Conservation (phyloP, 225 moss, liverwort and hornwort genomes). For the Climacium dendroides region DNA sequence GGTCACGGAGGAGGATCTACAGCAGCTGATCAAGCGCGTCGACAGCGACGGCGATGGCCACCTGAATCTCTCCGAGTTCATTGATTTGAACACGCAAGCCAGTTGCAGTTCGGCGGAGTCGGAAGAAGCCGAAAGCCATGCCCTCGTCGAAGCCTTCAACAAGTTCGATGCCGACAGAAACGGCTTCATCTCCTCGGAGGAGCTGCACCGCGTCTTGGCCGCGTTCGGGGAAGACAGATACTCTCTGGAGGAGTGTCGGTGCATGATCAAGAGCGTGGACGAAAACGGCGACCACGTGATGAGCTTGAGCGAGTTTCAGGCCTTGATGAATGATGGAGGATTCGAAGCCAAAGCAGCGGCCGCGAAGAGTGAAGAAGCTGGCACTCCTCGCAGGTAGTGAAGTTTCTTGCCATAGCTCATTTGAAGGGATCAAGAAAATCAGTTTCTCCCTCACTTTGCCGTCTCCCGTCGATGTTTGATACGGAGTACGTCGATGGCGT, state of each 20-base stretch:
- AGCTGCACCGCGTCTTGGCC: conserved; percentile 33
- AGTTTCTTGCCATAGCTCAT: not conserved
- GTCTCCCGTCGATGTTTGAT: not conserved
- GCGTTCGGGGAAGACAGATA: conserved; percentile 29
- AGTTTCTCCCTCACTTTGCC: not conserved
- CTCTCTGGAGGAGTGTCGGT: conserved; percentile 44
- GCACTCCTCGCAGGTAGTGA: not conserved
- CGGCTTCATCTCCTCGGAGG: conserved; percentile 51
- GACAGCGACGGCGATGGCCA: conserved; percentile 53
- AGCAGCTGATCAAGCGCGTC: conserved; percentile 27
- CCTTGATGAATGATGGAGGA: not conserved
- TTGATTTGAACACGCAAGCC: conserved; percentile 35
- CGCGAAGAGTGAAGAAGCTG: not conserved
- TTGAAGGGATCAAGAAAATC: not conserved
- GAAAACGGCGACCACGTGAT: conserved; percentile 16
- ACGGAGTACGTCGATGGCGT: not conserved
- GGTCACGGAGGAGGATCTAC: conserved; percentile 26
- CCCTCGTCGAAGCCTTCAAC: conserved; percentile 29
- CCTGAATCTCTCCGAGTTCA: conserved; percentile 47
- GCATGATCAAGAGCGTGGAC: conserved; percentile 13
- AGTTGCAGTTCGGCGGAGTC: not conserved
- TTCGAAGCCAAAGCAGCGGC: not conserved
- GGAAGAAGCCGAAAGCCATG: not conserved
- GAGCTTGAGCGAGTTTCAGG: conserved; percentile 15
- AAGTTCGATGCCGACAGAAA: conserved; percentile 47